Evolutionary conservation across 257 asterid species (phyloP), one percentile per base, ranked within the genome.

Genomic region (Nicotiana knightiana): DNA sequence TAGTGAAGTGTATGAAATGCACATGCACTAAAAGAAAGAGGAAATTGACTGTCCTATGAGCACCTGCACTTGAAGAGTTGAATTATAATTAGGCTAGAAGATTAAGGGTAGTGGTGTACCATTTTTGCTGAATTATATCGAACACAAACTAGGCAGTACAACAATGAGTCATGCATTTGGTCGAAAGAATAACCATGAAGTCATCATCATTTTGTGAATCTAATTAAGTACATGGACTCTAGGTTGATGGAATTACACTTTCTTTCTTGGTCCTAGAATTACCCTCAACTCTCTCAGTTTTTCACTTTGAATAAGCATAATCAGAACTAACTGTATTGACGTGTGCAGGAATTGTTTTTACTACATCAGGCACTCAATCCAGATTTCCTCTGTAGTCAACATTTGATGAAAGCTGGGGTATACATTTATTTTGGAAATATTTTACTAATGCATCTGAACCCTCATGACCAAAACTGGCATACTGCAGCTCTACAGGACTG

Each of bases 281-380:
- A 48, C 55, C 26, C 37, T 24, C 2, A 26, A 15, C 17, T 73
- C 26, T 18, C 79, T 48, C 43, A 6, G 79, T 30, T 46, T 70
- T 48, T 35, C 9, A 48, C 62, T 24, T 24, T 73, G 63, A 73
- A 51, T 73, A 75, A 75, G 64, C 54, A 46, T 67, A 67, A 33
- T 66, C 53, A 67, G 12, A 67, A 67, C 51, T 15, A 75, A 33
- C 54, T 15, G 17, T 53, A 75, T 67, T 75, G 66, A 76, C 75
- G 73, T 77, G 59, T 68, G 75, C 91, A 93, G 98, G 97, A 94
- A 79, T 35, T 91, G 55, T 80, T 88, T 85, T 83, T 88, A 77
- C 86, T 93, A 83, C 98, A 92, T 84, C 96, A 92, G 86, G 93
- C 91, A 13, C 91, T 89, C 81, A 90, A 91, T 84, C 91, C 93